A percentile compares a stretch with the other conserved stretches of the same genome.
Evolutionary conservation across 495 filamentous ascomycete species (phyloP).

Genomic region (Letharia columbiana): DNA sequence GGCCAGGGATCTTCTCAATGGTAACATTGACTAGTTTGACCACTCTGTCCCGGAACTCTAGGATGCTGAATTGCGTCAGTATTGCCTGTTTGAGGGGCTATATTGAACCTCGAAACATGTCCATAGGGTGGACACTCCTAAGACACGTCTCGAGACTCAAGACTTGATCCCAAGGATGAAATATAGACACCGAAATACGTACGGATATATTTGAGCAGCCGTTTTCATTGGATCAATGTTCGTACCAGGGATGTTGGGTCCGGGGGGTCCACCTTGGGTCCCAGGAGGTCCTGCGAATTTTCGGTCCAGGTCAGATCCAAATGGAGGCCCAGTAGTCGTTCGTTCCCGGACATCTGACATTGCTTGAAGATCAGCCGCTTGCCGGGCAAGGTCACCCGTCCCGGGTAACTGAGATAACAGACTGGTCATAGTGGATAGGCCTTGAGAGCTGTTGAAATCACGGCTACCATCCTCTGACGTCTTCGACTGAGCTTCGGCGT

Average conservation of each 20-base stretch:
- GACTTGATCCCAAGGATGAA: background rate
- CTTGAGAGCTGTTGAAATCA: constrained; percentile 28
- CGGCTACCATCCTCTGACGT: constrained; percentile 31
- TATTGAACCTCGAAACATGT: background rate
- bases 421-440: constrained; percentile 48
- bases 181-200: background rate
- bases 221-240: constrained; percentile 79
- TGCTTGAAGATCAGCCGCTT: constrained; percentile 69
- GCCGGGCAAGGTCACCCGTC: constrained; percentile 62
- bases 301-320: constrained; percentile 36
- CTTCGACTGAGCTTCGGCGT: constrained; percentile 45
- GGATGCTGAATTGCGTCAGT: constrained; percentile 40
- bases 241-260: constrained; percentile 55
- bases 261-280: constrained; percentile 37
- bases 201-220: constrained; percentile 75
- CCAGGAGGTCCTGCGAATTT: constrained; percentile 43
- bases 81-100: background rate
- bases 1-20: constrained; percentile 85
- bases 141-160: background rate
- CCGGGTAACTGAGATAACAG: constrained; percentile 73
- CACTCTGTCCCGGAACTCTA: constrained; percentile 88
- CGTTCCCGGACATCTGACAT: constrained; percentile 66
- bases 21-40: constrained; percentile 72
- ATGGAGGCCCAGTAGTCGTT: background rate
- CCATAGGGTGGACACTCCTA: background rate